A percentile compares a stretch with the other conserved stretches of the same genome.
Conservation (phyloP, 371 early-diverging fungal genomes). For the Haplosporangium sp. region DNA sequence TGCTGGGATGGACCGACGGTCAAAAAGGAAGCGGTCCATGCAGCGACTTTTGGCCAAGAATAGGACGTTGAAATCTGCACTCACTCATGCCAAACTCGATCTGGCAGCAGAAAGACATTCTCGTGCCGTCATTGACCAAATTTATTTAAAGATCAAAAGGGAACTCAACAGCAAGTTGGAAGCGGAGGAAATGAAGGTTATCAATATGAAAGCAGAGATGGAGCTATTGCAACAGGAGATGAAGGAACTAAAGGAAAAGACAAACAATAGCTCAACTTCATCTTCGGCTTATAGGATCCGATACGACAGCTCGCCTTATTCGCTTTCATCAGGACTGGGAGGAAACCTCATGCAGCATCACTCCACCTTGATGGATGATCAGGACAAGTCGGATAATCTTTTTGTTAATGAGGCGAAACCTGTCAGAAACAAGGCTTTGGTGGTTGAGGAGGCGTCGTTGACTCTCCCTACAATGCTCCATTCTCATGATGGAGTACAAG, state of each 20-base stretch:
- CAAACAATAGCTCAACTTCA: neutral
- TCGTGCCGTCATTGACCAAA: slow-evolving; percentile 43
- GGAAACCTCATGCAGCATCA: slow-evolving; percentile 46
- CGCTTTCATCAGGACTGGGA: slow-evolving; percentile 33
- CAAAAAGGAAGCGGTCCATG: slow-evolving; percentile 32
- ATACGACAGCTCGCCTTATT: slow-evolving; percentile 45
- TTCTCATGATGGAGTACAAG: slow-evolving; percentile 7
- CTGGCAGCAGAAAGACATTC: slow-evolving; percentile 35
- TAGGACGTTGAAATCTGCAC: slow-evolving; percentile 36
- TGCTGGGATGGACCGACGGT: slow-evolving; percentile 23
- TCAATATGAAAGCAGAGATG: slow-evolving; percentile 25
- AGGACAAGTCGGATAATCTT: slow-evolving; percentile 30
- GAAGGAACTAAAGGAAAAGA: slow-evolving; percentile 21
- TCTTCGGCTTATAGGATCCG: slow-evolving; percentile 35
- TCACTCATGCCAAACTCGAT: slow-evolving; percentile 45
- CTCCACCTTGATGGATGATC: slow-evolving; percentile 24
- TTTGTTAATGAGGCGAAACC: neutral
- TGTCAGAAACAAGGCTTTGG: neutral
- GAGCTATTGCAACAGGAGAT: slow-evolving; percentile 34
- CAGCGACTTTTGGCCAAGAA: slow-evolving; percentile 48
- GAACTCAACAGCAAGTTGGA: slow-evolving; percentile 38
- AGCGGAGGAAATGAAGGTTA: slow-evolving; percentile 36
- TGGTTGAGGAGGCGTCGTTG: neutral
- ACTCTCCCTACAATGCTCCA: neutral
- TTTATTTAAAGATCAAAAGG: slow-evolving; percentile 46